Conservation (phyloP, 208 protist genomes). For the Wallacemonas collosoma region DNA sequence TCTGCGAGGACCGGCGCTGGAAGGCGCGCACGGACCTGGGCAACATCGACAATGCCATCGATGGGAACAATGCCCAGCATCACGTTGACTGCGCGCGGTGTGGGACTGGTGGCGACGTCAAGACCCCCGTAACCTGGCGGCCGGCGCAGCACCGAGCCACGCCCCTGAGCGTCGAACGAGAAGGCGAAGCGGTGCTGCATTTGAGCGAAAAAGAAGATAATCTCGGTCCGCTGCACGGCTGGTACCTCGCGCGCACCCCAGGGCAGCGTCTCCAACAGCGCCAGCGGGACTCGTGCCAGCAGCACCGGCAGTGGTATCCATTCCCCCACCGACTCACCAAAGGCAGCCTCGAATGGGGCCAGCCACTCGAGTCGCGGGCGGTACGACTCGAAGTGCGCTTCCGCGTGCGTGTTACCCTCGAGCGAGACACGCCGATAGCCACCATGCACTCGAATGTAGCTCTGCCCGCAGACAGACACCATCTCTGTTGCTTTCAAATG, state of each 20-base stretch:
- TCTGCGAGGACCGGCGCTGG: slow-evolving; percentile 38
- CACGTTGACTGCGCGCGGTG: slow-evolving; percentile 59
- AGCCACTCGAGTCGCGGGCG: slow-evolving; percentile 44
- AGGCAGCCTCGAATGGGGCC: slow-evolving; percentile 53
- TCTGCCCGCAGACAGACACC: slow-evolving; percentile 49
- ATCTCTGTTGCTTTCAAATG: slow-evolving; percentile 62
- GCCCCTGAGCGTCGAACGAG: slow-evolving; percentile 46
- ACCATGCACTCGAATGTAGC: slow-evolving; percentile 80
- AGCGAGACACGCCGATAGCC: slow-evolving; percentile 68
- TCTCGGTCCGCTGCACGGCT: slow-evolving; percentile 55
- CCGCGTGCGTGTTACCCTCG: slow-evolving; percentile 59
- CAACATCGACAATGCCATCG: slow-evolving; percentile 61
- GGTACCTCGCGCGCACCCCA: slow-evolving; percentile 1
- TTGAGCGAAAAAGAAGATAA: slow-evolving; percentile 89
- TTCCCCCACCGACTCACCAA: slow-evolving; percentile 52
- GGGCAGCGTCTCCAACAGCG: slow-evolving; percentile 44
- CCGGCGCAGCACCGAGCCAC: slow-evolving; percentile 70
- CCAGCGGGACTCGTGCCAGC: slow-evolving; percentile 52
- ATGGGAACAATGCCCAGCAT: slow-evolving; percentile 53
- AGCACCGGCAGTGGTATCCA: slow-evolving; percentile 86
- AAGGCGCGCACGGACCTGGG: slow-evolving; percentile 34
- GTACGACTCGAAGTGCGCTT: slow-evolving; percentile 53
- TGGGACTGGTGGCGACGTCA: slow-evolving; percentile 69
- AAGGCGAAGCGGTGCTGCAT: slow-evolving; percentile 92
- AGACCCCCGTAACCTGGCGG: slow-evolving; percentile 60